Evolutionary conservation across 31 red algal species (phyloP).

Genomic region (Asparagopsis taxiformis): DNA sequence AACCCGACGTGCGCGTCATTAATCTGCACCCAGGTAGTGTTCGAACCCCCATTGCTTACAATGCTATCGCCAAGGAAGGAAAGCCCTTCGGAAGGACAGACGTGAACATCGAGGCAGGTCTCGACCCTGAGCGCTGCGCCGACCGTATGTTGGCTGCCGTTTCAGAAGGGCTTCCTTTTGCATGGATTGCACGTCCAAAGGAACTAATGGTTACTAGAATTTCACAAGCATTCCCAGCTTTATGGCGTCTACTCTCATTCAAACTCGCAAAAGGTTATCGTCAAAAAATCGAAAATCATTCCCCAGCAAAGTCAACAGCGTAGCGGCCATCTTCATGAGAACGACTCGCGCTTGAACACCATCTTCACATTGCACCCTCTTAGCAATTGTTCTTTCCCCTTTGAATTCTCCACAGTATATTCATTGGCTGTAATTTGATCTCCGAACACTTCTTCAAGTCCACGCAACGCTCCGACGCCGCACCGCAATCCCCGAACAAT

Average conservation of each 20-base stretch:
- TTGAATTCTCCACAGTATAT: conserved; percentile 39
- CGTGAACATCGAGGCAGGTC: conserved; percentile 39
- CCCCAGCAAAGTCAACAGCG: background rate
- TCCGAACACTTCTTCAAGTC: conserved; percentile 63
- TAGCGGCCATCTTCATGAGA: conserved; percentile 44
- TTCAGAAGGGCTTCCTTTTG: background rate
- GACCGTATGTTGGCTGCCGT: conserved; percentile 74
- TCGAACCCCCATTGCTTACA: conserved; percentile 38
- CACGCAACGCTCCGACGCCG: conserved; percentile 38
- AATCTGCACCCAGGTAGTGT: conserved; percentile 63
- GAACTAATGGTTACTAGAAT: conserved; percentile 44
- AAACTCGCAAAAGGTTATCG: background rate
- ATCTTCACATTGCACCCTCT: conserved; percentile 74
- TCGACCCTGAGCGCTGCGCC: conserved; percentile 59
- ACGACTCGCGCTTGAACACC: conserved; percentile 71
- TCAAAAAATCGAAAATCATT: conserved; percentile 4
- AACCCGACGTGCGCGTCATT: conserved; percentile 38
- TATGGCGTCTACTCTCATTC: conserved; percentile 30
- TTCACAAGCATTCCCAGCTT: conserved; percentile 23
- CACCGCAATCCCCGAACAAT: conserved; percentile 73
- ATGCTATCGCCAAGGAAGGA: conserved; percentile 55
- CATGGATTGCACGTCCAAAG: conserved; percentile 51
- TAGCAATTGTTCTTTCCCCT: conserved; percentile 1
- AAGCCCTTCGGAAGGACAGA: conserved; percentile 39
- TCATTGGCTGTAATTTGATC: conserved; percentile 51